These are phyloP conservation scores for Dictyostelium gargantuum DNA, from an alignment of 208 protist species.

Conservation along the genomic window DNA sequence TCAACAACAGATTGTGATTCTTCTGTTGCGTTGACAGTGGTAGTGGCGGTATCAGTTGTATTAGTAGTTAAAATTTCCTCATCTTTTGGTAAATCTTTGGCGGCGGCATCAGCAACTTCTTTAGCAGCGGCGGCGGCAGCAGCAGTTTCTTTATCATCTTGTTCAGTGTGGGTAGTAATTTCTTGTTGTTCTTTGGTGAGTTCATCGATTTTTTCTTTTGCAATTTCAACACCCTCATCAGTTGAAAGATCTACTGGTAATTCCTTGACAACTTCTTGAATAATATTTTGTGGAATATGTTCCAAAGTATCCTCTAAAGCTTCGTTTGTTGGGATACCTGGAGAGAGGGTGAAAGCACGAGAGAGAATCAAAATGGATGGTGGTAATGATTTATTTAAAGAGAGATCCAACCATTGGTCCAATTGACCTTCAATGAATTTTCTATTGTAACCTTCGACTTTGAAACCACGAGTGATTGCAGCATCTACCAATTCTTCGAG, in stretches of 20 bases:
- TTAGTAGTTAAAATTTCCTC: too few relatives aligned
- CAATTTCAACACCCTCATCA: conserved; percentile 1
- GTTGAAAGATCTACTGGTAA: conserved; percentile 24
- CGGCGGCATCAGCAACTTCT: neutral
- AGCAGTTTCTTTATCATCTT: neutral
- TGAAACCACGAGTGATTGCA: conserved; percentile 58
- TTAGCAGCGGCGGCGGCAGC: too few relatives aligned
- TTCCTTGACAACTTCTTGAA: conserved; percentile 20
- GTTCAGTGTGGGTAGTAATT: neutral
- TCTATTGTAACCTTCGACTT: conserved; percentile 57
- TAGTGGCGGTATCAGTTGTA: too few relatives aligned
- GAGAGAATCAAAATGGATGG: conserved; percentile 73
- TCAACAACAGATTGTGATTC: neutral
- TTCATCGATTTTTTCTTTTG: conserved; percentile 32
- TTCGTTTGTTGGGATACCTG: neutral
- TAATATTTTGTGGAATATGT: conserved; percentile 17
- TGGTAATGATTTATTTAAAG: conserved; percentile 73
- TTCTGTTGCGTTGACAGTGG: too few relatives aligned
- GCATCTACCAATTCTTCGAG: conserved; percentile 64
- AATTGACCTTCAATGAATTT: conserved; percentile 36
- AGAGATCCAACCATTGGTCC: conserved; percentile 78
- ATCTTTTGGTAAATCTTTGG: too few relatives aligned
- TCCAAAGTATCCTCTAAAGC: conserved; percentile 19
- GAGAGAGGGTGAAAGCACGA: conserved; percentile 69
- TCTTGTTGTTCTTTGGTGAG: neutral